These are phyloP conservation scores for Thelonectria discophora DNA, from an alignment of 2,329 filamentous ascomycete species.

Conservation along the genomic window DNA sequence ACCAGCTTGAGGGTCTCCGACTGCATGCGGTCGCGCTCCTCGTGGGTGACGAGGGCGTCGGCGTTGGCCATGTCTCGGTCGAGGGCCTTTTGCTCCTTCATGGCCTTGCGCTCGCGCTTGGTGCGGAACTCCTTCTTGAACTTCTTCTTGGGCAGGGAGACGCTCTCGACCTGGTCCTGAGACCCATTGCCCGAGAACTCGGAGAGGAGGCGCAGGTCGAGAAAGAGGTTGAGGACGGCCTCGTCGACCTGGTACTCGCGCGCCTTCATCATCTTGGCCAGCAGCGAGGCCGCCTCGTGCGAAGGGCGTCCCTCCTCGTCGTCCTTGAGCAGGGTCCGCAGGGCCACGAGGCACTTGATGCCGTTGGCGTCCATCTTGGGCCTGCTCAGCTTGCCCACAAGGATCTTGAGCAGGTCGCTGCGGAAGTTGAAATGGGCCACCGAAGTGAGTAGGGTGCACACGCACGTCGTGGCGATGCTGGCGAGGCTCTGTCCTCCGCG, in stretches of 20 bases:
- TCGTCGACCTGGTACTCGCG: slow-evolving; percentile 86
- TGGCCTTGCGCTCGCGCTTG: slow-evolving; percentile 83
- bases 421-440: slow-evolving; percentile 99
- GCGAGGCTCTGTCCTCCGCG: slow-evolving; percentile 63
- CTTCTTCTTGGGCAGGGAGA: slow-evolving; percentile 72
- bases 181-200: slow-evolving; percentile 90
- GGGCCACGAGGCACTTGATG: slow-evolving; percentile 76
- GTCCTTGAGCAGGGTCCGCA: slow-evolving; percentile 83
- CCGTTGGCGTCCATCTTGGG: slow-evolving; percentile 78
- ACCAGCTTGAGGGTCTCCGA: slow-evolving; percentile 95
- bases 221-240: slow-evolving; percentile 86
- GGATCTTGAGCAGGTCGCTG: slow-evolving; percentile 83
- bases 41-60: slow-evolving; percentile 88
- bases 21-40: slow-evolving; percentile 93
- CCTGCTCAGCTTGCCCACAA: slow-evolving; percentile 83
- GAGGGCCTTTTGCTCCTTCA: slow-evolving; percentile 86
- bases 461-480: slow-evolving; percentile 83
- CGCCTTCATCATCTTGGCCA: slow-evolving; percentile 95
- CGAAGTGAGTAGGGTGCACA: slow-evolving; percentile 79
- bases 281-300: slow-evolving; percentile 82
- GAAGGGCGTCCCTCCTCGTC: slow-evolving; percentile 92
- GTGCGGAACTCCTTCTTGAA: slow-evolving; percentile 86
- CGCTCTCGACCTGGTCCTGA: slow-evolving; percentile 73
- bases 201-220: slow-evolving; percentile 85
- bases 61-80: slow-evolving; percentile 95